phyloP scores from a whole-genome alignment of 805 yeast genomes.

The Kurtzmaniella fragi region DNA sequence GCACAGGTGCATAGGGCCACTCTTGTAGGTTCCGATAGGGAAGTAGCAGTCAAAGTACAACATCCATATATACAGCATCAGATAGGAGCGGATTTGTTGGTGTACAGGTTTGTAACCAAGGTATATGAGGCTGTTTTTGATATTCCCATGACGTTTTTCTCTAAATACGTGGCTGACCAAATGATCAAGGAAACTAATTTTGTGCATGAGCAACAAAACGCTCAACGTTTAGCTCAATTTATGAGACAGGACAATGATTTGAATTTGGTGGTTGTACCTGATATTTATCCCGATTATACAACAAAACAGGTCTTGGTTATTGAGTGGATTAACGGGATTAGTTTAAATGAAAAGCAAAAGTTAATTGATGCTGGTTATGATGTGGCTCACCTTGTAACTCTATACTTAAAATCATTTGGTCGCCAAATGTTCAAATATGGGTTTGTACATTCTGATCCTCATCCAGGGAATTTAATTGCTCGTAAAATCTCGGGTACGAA shows the following conservation, averaged over 20 bases:
- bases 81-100: conserved; percentile 53
- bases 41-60: conserved; percentile 64
- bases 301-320: conserved; percentile 51
- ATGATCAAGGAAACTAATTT: conserved; percentile 61
- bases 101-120: conserved; percentile 48
- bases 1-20: conserved; percentile 64
- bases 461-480: conserved; percentile 72
- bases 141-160: conserved; percentile 55
- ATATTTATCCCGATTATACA: conserved; percentile 40
- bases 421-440: conserved; percentile 65
- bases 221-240: conserved; percentile 30
- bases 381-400: conserved; percentile 39
- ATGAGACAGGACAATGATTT: conserved; percentile 36
- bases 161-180: conserved; percentile 53
- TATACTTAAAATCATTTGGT: conserved; percentile 47
- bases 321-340: conserved; percentile 76
- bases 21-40: conserved; percentile 35
- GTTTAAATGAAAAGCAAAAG: conserved; percentile 43
- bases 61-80: conserved; percentile 60
- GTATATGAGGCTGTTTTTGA: conserved; percentile 56
- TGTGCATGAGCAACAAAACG: conserved; percentile 49
- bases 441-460: conserved; percentile 70
- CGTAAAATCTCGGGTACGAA: conserved; percentile 21
- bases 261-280: conserved; percentile 52
- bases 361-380: conserved; percentile 38